Conservation (phyloP, 1,284 basidiomycete species). For the Apiotrichum akiyoshidainum region DNA sequence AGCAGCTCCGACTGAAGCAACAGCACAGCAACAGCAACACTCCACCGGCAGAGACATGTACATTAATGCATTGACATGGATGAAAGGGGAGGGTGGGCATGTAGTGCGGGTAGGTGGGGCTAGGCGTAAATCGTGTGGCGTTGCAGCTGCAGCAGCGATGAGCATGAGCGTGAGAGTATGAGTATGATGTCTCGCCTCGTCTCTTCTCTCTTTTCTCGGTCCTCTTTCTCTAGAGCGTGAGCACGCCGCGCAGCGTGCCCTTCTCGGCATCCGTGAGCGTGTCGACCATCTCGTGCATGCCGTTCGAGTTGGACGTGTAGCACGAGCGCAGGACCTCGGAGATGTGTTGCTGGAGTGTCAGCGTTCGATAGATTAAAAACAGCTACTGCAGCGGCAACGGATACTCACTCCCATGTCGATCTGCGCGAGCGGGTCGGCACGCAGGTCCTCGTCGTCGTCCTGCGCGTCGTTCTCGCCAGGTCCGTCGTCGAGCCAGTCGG, state of each 20-base stretch:
- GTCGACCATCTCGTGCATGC: slow-evolving; percentile 64
- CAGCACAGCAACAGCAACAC: no score
- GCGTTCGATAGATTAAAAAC: no score
- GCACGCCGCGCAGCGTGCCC: slow-evolving; percentile 61
- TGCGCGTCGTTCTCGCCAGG: slow-evolving; percentile 65
- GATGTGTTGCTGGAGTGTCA: slow-evolving; percentile 30
- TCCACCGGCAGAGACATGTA: neutral
- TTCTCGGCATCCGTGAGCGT: slow-evolving; percentile 68
- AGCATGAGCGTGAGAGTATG: no score
- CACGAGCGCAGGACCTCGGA: slow-evolving; percentile 61
- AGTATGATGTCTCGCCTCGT: no score
- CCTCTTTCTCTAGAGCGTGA: slow-evolving; percentile 37
- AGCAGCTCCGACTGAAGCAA: no score
- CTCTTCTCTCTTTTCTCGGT: neutral
- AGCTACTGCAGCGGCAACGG: neutral
- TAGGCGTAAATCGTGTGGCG: neutral
- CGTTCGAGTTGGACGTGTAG: slow-evolving; percentile 62
- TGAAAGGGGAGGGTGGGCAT: neutral
- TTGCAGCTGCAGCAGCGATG: no score
- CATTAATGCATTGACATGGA: slow-evolving; percentile 12
- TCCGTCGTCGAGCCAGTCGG: slow-evolving; percentile 60
- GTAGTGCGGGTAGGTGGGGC: neutral
- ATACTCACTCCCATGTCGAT: slow-evolving; percentile 71
- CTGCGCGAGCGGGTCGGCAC: slow-evolving; percentile 77
- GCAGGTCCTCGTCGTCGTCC: slow-evolving; percentile 87